Percentiles rank a stretch among this genome's conserved stretches.
These are phyloP conservation scores for Exophiala mesophila DNA, from an alignment of 2,329 filamentous ascomycete genomes.

Conservation along the genomic window DNA sequence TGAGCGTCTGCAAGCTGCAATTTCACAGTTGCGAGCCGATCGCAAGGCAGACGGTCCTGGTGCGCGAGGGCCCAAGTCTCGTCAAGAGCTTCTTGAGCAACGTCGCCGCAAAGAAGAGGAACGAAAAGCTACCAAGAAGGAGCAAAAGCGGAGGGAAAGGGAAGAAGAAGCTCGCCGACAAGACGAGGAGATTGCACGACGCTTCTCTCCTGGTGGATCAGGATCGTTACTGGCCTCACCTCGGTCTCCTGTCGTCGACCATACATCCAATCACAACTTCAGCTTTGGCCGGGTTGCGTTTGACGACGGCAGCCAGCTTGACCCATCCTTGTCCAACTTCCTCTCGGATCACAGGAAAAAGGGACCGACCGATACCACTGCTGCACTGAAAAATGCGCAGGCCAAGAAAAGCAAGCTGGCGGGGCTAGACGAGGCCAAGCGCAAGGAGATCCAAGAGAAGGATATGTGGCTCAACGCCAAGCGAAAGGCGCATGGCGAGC, in stretches of 20 bases:
- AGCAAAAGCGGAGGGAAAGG: slow-evolving; percentile 69
- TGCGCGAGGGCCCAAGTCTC: slow-evolving; percentile 74
- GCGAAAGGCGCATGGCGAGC: slow-evolving; percentile 82
- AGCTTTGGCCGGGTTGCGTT: slow-evolving; percentile 91
- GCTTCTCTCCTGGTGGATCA: slow-evolving; percentile 53
- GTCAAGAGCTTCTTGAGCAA: slow-evolving; percentile 87
- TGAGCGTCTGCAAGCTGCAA: slow-evolving; percentile 72
- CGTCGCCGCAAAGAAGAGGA: slow-evolving; percentile 82
- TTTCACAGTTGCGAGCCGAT: slow-evolving; percentile 76
- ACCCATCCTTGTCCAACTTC: slow-evolving; percentile 60
- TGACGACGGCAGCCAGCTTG: slow-evolving; percentile 73
- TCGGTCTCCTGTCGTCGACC: slow-evolving; percentile 42
- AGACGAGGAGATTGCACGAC: slow-evolving; percentile 53
- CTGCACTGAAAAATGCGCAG: slow-evolving; percentile 78
- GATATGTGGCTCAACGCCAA: slow-evolving; percentile 90
- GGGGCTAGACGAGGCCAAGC: slow-evolving; percentile 71
- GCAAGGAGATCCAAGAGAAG: slow-evolving; percentile 84
- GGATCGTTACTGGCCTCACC: slow-evolving; percentile 54
- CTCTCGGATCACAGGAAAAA: slow-evolving; percentile 63
- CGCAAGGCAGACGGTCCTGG: slow-evolving; percentile 83
- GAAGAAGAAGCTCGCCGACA: slow-evolving; percentile 67
- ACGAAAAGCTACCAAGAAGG: slow-evolving; percentile 83
- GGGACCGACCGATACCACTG: slow-evolving; percentile 78
- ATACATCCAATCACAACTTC: slow-evolving; percentile 58
- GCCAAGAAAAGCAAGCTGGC: slow-evolving; percentile 78